Conservation (phyloP, 1,139 yeast genomes). For the Hyphopichia khmerensis region DNA sequence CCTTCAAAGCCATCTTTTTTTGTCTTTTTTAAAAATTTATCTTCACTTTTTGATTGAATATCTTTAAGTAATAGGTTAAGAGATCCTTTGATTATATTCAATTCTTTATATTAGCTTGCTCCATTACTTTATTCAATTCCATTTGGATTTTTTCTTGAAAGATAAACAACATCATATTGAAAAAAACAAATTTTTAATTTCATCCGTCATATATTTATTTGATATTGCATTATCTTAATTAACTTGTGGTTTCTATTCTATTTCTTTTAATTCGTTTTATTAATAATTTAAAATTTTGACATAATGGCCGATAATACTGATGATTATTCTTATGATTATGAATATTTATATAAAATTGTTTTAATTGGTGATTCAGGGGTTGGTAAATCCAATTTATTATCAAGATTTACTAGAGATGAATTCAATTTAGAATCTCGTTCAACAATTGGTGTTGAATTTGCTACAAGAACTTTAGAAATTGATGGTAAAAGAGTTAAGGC, state of each 20-base stretch:
- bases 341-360: conserved; percentile 90
- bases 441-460: conserved; percentile 97
- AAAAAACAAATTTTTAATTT: too few relatives aligned
- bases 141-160: too few relatives aligned
- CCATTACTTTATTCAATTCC: too few relatives aligned
- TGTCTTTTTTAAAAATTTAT: too few relatives aligned
- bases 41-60: too few relatives aligned
- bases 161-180: too few relatives aligned
- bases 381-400: conserved; percentile 90
- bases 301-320: conserved; percentile 52
- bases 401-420: conserved; percentile 93
- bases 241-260: not conserved
- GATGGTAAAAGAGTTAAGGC: conserved; percentile 96
- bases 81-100: too few relatives aligned
- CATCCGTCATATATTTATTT: too few relatives aligned
- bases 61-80: too few relatives aligned
- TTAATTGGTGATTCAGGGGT: conserved; percentile 98
- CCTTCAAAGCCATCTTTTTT: too few relatives aligned
- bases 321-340: conserved; percentile 90
- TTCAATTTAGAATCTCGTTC: conserved; percentile 92
- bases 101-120: too few relatives aligned
- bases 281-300: not conserved
- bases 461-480: conserved; percentile 91
- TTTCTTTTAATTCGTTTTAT: not conserved
- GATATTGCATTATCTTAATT: not conserved